Base-by-base conservation (phyloP, 306 rosid species). In the Oxytropis ochrocephala region DNA sequence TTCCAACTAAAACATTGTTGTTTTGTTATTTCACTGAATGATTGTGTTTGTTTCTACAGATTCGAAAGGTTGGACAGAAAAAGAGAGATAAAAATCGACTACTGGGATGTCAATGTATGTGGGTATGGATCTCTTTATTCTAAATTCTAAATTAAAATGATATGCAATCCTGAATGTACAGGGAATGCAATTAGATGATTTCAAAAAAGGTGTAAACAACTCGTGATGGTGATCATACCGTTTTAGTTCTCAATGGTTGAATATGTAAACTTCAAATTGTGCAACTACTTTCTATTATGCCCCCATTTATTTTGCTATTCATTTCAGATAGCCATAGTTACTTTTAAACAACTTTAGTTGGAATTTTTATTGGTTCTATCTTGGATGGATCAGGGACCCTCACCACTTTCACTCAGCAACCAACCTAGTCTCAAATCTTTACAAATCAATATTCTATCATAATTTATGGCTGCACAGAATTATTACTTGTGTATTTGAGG, bases 1-100 rank as follows among this genome's bases (percentile, higher is more conserved):
- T 12, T 73, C 2, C 5, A 24, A 36, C 46, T 61, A 39, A 70
- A 78, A 11, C 57, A 32, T 73, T 42, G 27, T 32, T 69, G 17
- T 78, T 81, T 67, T 51, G 29, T 42, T 12, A 12, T 69, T 57
- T 63, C 24, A n/a, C 21, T 39, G 42, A 74, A 73, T 56, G 77
- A 17, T 21, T 39, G 69, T 70, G 27, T 33, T 78, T 69, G 46
- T 35, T 42, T 81, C 21, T 64, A 12, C 69, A 70, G 69, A 64
- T 13, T 27, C n/a, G 49, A 61, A 78, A 69, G 69, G n/a, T n/a
- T n/a, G n/a, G n/a, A n/a, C n/a, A n/a, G n/a, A n/a, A n/a, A 33
- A 65, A 30, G 69, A 49, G 74, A 63, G 60, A 0, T 9, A n/a
- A 64, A 32, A 43, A 21, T 64, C 38, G 29, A 46, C 53, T 66